Evolutionary conservation across 179 eudicot species (phyloP), one percentile per base, ranked within the genome.

Genomic region (Silene vulgaris): DNA sequence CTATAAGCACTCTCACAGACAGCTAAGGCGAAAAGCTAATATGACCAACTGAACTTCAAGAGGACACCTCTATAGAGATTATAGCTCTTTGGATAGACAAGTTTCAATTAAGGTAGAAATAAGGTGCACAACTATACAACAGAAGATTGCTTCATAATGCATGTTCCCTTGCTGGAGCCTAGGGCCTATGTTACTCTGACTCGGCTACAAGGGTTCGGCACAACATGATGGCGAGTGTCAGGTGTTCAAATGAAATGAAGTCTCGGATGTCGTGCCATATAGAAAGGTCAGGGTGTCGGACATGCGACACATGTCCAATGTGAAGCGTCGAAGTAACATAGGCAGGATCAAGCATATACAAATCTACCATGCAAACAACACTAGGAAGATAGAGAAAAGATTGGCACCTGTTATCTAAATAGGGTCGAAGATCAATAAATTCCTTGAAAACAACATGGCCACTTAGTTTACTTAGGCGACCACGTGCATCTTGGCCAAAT

Each of bases 401-500:
- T 23, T 43, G 67, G 76, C 65, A 95, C 99, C 99, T 88, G 82
- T 85, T 74, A 85, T 95, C 91, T 86, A 90, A 73, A 82, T 83
- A 92, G 52, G 91, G 90, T 72, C 81, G 85, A 71, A 95, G 88
- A 85, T 95, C 87, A 73, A 95, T 82, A 13, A 80, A 77, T 72
- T 95, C 97, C 77, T 80, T 80, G 79, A 95, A 95, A 61, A 74
- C 84, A 83, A 95, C 92, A 80, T 92, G 92, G 73, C 99, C 99
- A n/a, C 79, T 90, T 79, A 95, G 76, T 84, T 95, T 95, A 85
- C 88, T 95, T 62, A 92, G 78, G 71, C 96, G 95, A 35, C 97
- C 97, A 85, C 91, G 89, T 67, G 84, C 88, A 88, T 92, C 97
- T 88, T 92, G 99, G 79, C 82, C 77, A 83, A 95, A 95, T 82